A percentile compares a stretch with the other conserved stretches of the same genome.
Conservation (phyloP, 2,329 filamentous ascomycete genomes). For the Colletotrichum sansevieriae region DNA sequence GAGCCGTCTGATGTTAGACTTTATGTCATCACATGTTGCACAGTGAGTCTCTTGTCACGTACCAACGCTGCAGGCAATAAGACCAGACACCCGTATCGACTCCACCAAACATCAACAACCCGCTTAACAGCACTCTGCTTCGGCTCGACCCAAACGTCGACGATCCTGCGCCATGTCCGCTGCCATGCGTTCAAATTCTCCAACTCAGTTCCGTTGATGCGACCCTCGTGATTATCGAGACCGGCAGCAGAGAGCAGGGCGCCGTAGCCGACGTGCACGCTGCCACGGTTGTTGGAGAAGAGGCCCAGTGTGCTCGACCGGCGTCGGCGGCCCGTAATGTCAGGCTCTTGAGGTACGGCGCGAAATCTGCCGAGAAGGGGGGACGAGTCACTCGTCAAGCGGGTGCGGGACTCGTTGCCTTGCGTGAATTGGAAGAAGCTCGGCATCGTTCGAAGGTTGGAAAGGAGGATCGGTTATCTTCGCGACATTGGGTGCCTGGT, state of each 20-base stretch:
- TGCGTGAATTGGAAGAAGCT: constrained; percentile 77
- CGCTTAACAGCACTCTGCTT: constrained; percentile 69
- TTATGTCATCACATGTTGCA: constrained; percentile 28
- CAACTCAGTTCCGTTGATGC: constrained; percentile 49
- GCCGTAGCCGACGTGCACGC: constrained; percentile 70
- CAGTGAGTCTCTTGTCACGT: constrained; percentile 46
- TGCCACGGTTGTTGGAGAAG: constrained; percentile 56
- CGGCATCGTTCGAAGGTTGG: constrained; percentile 61
- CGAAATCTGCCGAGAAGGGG: constrained; percentile 75
- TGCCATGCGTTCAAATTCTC: constrained; percentile 53
- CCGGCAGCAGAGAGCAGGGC: constrained; percentile 60
- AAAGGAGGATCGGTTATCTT: constrained; percentile 34
- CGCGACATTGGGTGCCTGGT: constrained; percentile 30
- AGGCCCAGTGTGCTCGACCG: constrained; percentile 50
- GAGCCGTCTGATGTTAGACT: constrained; percentile 10
- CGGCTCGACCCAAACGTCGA: constrained; percentile 72
- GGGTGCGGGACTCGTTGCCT: constrained; percentile 69
- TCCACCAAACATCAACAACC: constrained; percentile 74
- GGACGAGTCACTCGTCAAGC: constrained; percentile 65
- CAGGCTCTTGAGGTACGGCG: constrained; percentile 65
- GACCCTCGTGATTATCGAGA: constrained; percentile 49
- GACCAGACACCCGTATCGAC: constrained; percentile 71
- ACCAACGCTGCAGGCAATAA: constrained; percentile 72
- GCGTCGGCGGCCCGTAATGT: constrained; percentile 45
- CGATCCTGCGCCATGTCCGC: constrained; percentile 52